Conservation (phyloP, 164 flowering plant species). For the Piper betle region DNA sequence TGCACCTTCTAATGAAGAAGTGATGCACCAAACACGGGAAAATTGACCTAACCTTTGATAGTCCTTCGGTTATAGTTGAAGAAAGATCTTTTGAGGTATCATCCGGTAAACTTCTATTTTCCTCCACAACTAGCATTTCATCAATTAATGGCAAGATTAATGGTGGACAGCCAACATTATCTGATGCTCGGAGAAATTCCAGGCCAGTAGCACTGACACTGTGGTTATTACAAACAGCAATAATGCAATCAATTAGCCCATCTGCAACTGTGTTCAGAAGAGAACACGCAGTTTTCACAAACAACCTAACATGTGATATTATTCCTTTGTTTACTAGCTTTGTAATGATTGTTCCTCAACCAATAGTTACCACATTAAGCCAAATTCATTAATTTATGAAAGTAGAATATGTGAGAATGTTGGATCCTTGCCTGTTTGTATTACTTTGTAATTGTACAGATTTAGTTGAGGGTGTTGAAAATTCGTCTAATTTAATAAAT, state of each 20-base stretch:
- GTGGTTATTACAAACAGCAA: neutral
- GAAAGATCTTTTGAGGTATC: too few species aligned
- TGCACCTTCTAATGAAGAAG: too few species aligned
- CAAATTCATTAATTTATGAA: too few species aligned
- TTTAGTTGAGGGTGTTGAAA: too few species aligned
- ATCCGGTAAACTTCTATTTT: slow-evolving; percentile 2
- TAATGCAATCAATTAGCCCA: neutral
- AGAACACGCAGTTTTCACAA: neutral
- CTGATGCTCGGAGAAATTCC: slow-evolving; percentile 28
- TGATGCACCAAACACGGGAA: too few species aligned
- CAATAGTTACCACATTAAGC: too few species aligned
- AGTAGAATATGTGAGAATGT: too few species aligned
- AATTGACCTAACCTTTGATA: slow-evolving; percentile 29
- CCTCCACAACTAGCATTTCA: slow-evolving; percentile 32
- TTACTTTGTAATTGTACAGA: too few species aligned
- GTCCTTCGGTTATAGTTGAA: slow-evolving; percentile 13
- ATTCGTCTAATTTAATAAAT: too few species aligned
- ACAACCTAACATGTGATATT: neutral
- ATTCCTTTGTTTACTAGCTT: too few species aligned
- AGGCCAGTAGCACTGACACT: slow-evolving; percentile 37
- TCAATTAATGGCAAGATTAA: slow-evolving; percentile 24
- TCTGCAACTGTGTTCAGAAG: neutral
- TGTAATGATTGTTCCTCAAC: too few species aligned
- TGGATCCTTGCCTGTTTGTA: too few species aligned
- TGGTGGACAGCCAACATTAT: slow-evolving; percentile 33